Base-by-base conservation (phyloP, 148 eudicot genomes). In the Nepenthes mirabilis region DNA sequence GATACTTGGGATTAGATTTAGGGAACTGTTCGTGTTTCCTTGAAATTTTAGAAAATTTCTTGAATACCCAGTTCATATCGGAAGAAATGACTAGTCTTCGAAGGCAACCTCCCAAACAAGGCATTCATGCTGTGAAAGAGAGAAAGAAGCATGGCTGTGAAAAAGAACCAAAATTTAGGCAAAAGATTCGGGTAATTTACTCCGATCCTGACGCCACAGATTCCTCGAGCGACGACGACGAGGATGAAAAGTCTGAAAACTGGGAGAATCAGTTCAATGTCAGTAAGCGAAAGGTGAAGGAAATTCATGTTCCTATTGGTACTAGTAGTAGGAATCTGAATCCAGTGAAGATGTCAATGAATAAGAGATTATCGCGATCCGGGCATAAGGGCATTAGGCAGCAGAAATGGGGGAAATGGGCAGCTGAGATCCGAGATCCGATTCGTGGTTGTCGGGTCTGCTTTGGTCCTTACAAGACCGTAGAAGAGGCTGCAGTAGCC, bases 151-250 rank as follows among this genome's bases (percentile, higher is more conserved):
- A 13, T 0, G 2, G 23, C 47, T 43, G 59, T 35, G 13, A 65
- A 14, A 14, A 34, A 34, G 23, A 55, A 34, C 43, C 13, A 56
- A 51, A 52, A 34, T 6, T 60, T 32, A 55, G 36, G 60, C 62
- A 57, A 60, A 63, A 49, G 52, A 6, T 73, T 50, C 69, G 77
- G 13, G 33, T 77, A 35, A 64, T 70, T 6, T 68, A 63, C 67
- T 33, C 69, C 33, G 82, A 74, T 58, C 82, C 75, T 0, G 68
- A 78, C 61, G 78, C 75, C 11, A 76, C 80, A 37, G 80, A 76
- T 65, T 61, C 57, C 34, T 66, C 69, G 33, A 60, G 70, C 35
- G 68, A 68, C 40, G 68, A 68, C 40, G 76, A 72, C 37, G 56
- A 14, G 1, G 58, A 61, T 14, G 47, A 6, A 35, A 33, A 14